Evolutionary conservation across 208 protist genomes (phyloP).

Genomic region (Leishmania tarentolae): DNA sequence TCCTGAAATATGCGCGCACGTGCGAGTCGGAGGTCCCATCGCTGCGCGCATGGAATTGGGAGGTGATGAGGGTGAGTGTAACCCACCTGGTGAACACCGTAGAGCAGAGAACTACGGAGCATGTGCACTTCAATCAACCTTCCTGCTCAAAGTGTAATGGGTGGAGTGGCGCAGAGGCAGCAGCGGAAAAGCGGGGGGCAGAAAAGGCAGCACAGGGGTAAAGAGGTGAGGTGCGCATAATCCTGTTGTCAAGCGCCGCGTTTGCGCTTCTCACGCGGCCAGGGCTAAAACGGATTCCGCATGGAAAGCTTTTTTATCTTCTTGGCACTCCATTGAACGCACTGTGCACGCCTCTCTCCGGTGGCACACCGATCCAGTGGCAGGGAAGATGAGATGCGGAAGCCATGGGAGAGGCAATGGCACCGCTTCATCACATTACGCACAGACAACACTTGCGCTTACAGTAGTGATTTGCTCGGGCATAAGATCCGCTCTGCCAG

Average conservation of each 20-base stretch:
- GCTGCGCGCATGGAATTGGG: slow-evolving; percentile 84
- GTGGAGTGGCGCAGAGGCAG: not conserved
- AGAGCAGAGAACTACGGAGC: slow-evolving; percentile 24
- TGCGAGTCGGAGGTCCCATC: slow-evolving; percentile 87
- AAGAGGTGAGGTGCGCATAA: not conserved
- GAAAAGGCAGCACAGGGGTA: not conserved
- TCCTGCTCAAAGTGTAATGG: not conserved
- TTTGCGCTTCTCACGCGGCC: not conserved
- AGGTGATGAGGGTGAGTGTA: slow-evolving; percentile 70
- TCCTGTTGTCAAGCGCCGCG: not conserved
- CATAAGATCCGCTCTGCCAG: not conserved
- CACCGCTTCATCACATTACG: not conserved
- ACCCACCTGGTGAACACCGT: slow-evolving; percentile 77
- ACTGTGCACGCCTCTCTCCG: not conserved
- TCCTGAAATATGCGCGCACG: slow-evolving; percentile 88
- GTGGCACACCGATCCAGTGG: not conserved
- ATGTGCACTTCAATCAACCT: slow-evolving; percentile 7
- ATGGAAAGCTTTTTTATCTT: not conserved
- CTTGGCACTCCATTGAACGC: not conserved
- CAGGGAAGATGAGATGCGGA: not conserved
- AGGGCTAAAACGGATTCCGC: not conserved
- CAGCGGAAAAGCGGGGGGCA: not conserved
- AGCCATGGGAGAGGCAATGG: not conserved
- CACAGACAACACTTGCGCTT: not conserved
- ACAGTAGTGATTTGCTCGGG: not conserved